Base-by-base conservation (phyloP, 78 protist species). In the Cyanophora paradoxa region DNA sequence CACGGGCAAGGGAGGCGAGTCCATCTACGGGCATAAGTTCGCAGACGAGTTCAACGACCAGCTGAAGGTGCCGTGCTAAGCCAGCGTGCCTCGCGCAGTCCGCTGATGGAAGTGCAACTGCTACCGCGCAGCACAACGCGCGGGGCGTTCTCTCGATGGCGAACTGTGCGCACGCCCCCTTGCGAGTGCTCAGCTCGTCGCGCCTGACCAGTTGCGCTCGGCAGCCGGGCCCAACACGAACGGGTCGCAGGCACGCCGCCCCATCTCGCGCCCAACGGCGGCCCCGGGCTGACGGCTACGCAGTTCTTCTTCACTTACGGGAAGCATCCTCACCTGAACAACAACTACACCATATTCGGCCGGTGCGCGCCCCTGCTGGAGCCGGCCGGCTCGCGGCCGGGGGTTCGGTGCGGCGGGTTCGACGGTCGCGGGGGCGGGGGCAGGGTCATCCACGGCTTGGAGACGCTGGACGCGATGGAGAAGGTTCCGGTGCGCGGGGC, bases 241-340 rank as follows among this genome's bases (percentile, higher is more conserved):
- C 50, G 57, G 66, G 54, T 75, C 88, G 0, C n/a, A n/a, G n/a
- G n/a, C n/a, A n/a, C n/a, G n/a, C n/a, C n/a, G n/a, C n/a, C n/a
- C n/a, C n/a, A n/a, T n/a, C n/a, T n/a, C n/a, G n/a, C n/a, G n/a
- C n/a, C n/a, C n/a, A n/a, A n/a, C n/a, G n/a, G n/a, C n/a, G n/a
- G n/a, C n/a, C n/a, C n/a, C n/a, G n/a, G n/a, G n/a, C n/a, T n/a
- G n/a, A n/a, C n/a, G n/a, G n/a, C n/a, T n/a, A n/a, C n/a, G n/a
- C 98, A 94, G 73, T 94, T 92, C 70, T 94, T 93, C 81, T 70
- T 94, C 68, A 94, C 98, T 6, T 74, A 89, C 75, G 85, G 67
- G 42, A 83, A 86, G 66, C 88, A 79, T 39, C 66, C 86, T 46
- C 83, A 83, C 67, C 86, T 91, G 13, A 86, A 91, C 82, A 52